These are phyloP conservation scores for Scenedesmus sp. DNA, from an alignment of 163 green algal species.

Conservation along the genomic window DNA sequence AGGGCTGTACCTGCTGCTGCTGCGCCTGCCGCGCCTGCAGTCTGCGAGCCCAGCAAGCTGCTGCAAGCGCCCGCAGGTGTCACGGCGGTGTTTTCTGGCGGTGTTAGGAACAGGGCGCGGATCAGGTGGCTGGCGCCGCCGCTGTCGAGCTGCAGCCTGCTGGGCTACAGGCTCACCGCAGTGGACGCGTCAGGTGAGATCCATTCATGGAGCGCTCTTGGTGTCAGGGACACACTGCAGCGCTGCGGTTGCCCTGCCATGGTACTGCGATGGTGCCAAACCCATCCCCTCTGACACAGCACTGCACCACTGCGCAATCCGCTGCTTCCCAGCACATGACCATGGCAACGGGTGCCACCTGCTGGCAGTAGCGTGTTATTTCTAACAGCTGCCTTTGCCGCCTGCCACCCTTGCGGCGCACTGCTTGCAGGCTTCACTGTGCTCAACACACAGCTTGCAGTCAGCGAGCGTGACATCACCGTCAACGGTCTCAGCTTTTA, in stretches of 20 bases:
- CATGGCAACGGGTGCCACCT: no score
- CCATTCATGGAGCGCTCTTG: neutral
- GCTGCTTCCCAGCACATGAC: no score
- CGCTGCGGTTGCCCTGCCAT: no score
- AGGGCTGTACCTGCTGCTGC: neutral
- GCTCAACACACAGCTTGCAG: neutral
- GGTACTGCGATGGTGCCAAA: no score
- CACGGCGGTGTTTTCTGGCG: neutral
- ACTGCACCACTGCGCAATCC: no score
- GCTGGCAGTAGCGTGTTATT: no score
- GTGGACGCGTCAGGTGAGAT: neutral
- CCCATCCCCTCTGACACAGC: no score
- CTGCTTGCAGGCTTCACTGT: neutral
- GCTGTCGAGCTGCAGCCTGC: neutral
- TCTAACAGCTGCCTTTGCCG: neutral
- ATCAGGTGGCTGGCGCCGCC: neutral
- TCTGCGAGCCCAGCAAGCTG: neutral
- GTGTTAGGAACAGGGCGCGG: neutral
- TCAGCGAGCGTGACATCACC: neutral
- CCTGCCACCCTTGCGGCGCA: neutral
- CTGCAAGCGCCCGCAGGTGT: neutral
- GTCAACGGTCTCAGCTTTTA: neutral
- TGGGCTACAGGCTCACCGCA: neutral
- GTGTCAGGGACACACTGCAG: no score
- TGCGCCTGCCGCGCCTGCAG: neutral